A percentile compares a stretch with the other conserved stretches of the same genome.
phyloP scores from a whole-genome alignment of 305 asterid genomes.

The Fraxinus baroniana region DNA sequence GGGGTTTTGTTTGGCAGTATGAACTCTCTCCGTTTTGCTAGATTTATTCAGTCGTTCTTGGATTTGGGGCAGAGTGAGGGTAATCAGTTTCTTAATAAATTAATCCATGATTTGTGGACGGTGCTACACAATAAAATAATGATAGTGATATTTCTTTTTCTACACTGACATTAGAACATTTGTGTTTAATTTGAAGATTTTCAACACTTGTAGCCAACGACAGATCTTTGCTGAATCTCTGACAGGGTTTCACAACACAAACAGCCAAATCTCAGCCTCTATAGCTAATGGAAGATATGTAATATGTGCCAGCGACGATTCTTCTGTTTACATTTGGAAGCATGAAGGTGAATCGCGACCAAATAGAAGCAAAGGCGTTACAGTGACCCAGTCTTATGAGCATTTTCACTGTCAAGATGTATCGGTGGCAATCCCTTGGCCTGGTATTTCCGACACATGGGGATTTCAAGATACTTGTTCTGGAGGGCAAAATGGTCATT shows the following conservation, averaged over 20 bases:
- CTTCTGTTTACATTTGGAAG: slow-evolving; percentile 84
- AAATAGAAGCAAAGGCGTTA: slow-evolving; percentile 71
- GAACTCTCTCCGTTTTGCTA: neutral
- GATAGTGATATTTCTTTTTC: neutral
- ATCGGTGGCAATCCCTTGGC: slow-evolving; percentile 95
- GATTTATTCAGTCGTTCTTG: neutral
- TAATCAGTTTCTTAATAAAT: neutral
- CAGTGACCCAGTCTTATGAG: slow-evolving; percentile 73
- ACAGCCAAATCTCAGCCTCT: slow-evolving; percentile 94
- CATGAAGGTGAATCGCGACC: slow-evolving; percentile 82
- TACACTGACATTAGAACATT: neutral
- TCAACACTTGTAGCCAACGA: neutral
- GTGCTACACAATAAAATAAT: neutral
- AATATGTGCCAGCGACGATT: slow-evolving; percentile 93
- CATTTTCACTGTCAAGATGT: slow-evolving; percentile 92
- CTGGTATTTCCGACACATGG: slow-evolving; percentile 55
- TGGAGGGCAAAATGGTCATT: slow-evolving; percentile 39
- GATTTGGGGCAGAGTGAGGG: neutral
- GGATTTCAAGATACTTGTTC: slow-evolving; percentile 35
- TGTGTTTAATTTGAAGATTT: slow-evolving; percentile 8
- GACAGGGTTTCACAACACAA: slow-evolving; percentile 85
- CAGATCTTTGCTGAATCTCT: slow-evolving; percentile 15
- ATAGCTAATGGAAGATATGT: slow-evolving; percentile 79
- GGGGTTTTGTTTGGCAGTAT: neutral
- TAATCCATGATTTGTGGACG: neutral